A percentile compares a stretch with the other conserved stretches of the same genome.
Evolutionary conservation across 345 rosid genomes (phyloP).

Genomic region (Brassica nigra): DNA sequence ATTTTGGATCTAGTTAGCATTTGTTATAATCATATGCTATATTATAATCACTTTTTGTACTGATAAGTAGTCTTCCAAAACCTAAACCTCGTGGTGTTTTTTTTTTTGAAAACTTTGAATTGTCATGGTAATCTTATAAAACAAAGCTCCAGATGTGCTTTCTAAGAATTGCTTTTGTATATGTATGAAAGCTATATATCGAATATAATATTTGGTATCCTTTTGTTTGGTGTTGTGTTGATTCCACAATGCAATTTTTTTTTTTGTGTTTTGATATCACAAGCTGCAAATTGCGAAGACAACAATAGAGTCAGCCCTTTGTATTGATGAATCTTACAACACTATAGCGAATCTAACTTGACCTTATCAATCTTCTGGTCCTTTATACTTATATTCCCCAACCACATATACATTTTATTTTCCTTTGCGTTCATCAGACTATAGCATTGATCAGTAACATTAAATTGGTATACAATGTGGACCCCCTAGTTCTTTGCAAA

Average conservation of each 20-base stretch:
- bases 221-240: not conserved
- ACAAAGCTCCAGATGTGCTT: not conserved
- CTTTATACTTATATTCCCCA: constrained; percentile 35
- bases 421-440: not conserved
- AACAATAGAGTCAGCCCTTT: constrained; percentile 28
- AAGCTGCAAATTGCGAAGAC: constrained; percentile 23
- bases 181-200: not conserved
- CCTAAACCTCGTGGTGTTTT: not conserved
- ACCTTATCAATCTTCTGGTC: constrained; percentile 31
- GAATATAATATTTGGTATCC: not conserved
- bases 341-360: constrained; percentile 21
- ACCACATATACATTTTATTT: not conserved
- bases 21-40: not conserved
- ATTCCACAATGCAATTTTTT: constrained; percentile 21
- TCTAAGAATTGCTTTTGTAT: not conserved
- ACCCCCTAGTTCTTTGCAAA: not conserved
- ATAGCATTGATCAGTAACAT: not conserved
- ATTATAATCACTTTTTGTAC: not conserved
- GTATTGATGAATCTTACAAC: constrained; percentile 34
- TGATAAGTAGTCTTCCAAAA: not conserved
- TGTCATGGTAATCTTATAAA: not conserved
- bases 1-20: not conserved
- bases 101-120: no score
- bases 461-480: not conserved
- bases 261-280: not conserved